phyloP scores from a whole-genome alignment of 2,329 filamentous ascomycete species.

The Lecanosticta acicola region DNA sequence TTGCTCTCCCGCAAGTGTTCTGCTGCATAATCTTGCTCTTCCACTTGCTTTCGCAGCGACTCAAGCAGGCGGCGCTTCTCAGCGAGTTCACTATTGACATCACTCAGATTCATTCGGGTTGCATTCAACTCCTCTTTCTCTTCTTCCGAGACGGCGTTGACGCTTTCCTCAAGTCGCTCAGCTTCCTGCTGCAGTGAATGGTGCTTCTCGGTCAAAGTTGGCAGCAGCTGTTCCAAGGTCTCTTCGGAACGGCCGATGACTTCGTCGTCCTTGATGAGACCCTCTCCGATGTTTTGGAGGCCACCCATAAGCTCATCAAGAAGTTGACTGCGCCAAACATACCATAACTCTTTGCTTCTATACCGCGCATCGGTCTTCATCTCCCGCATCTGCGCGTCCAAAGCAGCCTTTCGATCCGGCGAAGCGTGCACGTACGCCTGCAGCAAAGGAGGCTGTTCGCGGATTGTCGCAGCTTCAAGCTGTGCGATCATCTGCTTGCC shows the following conservation, averaged over 20 bases:
- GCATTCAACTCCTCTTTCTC: slow-evolving; percentile 72
- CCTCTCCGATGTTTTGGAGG: slow-evolving; percentile 66
- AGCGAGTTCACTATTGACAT: slow-evolving; percentile 62
- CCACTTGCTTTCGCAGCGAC: slow-evolving; percentile 60
- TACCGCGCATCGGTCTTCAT: slow-evolving; percentile 88
- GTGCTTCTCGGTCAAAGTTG: slow-evolving; percentile 56
- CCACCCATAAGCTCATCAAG: slow-evolving; percentile 76
- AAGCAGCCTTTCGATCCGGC: slow-evolving; percentile 73
- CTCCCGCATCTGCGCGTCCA: slow-evolving; percentile 97
- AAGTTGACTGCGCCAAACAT: slow-evolving; percentile 91
- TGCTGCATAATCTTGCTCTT: slow-evolving; percentile 61
- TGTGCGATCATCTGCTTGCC: slow-evolving; percentile 83
- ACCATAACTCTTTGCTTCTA: slow-evolving; percentile 94
- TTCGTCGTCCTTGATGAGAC: slow-evolving; percentile 68
- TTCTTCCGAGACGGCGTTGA: slow-evolving; percentile 68
- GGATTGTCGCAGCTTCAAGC: slow-evolving; percentile 81
- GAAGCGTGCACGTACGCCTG: slow-evolving; percentile 83
- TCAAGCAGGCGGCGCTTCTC: slow-evolving; percentile 63
- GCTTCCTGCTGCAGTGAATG: slow-evolving; percentile 59
- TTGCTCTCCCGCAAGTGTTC: slow-evolving; percentile 62
- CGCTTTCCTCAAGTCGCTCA: slow-evolving; percentile 60
- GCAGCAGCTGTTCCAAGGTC: slow-evolving; percentile 62
- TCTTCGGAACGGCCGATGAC: slow-evolving; percentile 62
- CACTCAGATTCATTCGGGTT: slow-evolving; percentile 62
- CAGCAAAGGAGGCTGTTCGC: slow-evolving; percentile 87